Base-by-base conservation (phyloP, 202 grass and related monocot species). In the Musa balbisiana region DNA sequence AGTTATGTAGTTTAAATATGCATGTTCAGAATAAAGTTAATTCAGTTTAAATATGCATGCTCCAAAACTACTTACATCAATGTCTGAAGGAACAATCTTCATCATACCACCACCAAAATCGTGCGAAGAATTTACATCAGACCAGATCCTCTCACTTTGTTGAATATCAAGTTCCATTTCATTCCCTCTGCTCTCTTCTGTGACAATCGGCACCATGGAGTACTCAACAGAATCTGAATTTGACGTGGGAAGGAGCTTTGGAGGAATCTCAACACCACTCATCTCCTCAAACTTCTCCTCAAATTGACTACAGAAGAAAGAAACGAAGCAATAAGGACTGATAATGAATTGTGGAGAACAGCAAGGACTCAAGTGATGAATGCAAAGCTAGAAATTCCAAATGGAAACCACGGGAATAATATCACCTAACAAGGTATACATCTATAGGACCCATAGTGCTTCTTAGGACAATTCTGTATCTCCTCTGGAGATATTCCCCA, bases 351-450 rank as follows among this genome's bases (percentile, higher is more conserved):
- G 33, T 43, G 33, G 33, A 43, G 6, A 43, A 43, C 33, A 73
- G 52, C 67, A 25, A 72, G n/a, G 62, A 80, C 20, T 59, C 49
- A 64, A 49, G 29, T 69, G 17, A 19, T 49, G 27, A 26, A 49
- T 49, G 14, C 2, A 27, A 49, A 69, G 27, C 12, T 80, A 67
- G 19, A 13, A 17, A 67, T 11, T 49, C 49, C 77, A 78, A 67
- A 25, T 74, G 69, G 11, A 69, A 86, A 21, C 65, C 5, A 83
- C 72, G 50, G 79, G 17, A 53, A 15, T 76, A 80, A 55, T 15
- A 68, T 85, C 86, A 98, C 94, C 94, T 92, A 73, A 94, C 87
- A 82, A 98, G 84, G 79, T 92, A 98, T 73, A 98, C 67, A 90
- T 94, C 89, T 81, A 94, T 85, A 70, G 95, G 89, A 67, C 91